Evolutionary conservation across 2,329 filamentous ascomycete species (phyloP), one percentile per base, ranked within the genome.

Genomic region (Diaporthe vexans): DNA sequence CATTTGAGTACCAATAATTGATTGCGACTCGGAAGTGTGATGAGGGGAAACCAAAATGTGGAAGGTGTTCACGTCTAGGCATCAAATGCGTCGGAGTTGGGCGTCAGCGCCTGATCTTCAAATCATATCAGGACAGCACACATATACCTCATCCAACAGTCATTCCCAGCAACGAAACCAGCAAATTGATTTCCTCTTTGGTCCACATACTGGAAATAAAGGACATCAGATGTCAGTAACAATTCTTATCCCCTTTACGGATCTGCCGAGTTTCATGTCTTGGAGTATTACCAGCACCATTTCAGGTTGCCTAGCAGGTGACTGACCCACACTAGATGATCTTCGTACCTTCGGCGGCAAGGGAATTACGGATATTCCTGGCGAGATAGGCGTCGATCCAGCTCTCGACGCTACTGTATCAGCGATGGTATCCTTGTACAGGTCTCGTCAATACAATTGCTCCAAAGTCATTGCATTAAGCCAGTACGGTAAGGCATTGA

Each of bases 61-160:
- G 52, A 1, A 74, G 76, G 21, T 78, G 76, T 51, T 33, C 43
- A 2, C 76, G 76, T 4, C 57, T 77, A 7, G n/a, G 68, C 11
- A 74, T 77, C 4, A 56, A 54, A 46, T 78, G 76, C 33, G 40
- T 56, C 5, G 76, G 77, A 19, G 58, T n/a, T 15, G 77, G 77
- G 56, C 57, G 72, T 26, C 76, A 74, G 19, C 73, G 77, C 4
- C 77, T 72, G 61, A 78, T 73, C 33, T 78, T 78, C 57, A 76
- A 75, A 72, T 46, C 56, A 68, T 51, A 75, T 70, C 21, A 37
- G 21, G 63, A n/a, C 46, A 33, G 10, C n/a, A 21, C 19, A n/a
- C 26, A 51, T 33, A 51, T 24, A 10, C n/a, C 17, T 48, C 13
- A n/a, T 40, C 63, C 43, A 21, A 54, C 17, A 7, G 26, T 13